Evolutionary conservation across 345 rosid species (phyloP), one percentile per base, ranked within the genome.

Genomic region (Rhodamnia argentea): DNA sequence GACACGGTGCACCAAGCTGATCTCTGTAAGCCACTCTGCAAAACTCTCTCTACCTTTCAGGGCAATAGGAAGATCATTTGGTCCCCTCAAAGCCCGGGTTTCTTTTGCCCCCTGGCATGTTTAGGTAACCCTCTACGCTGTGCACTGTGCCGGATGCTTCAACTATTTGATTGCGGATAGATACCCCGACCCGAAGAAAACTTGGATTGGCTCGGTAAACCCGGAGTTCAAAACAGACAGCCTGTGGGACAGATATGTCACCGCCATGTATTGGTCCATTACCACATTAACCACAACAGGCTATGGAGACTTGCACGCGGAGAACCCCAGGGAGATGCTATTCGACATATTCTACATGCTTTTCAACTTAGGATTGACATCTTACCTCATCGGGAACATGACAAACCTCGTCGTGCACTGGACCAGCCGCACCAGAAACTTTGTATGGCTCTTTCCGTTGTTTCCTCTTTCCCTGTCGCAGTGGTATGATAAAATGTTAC

Each of bases 301-400:
- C 76, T 97, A 97, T 74, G 99, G 99, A 20, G 99, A 97, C 88
- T 90, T 97, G 85, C 99, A 96, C 85, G 92, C 99, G 78, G 93
- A 92, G 90, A 97, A 97, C 88, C 87, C 99, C 24, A 96, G 97
- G 88, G 99, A 97, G 91, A 97, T 97, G 99, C 86, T 97, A 15
- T 97, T 97, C 81, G 98, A 94, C 84, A 95, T 95, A 82, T 94
- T 97, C 88, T 97, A 94, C 91, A 97, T 97, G 99, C 88, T 97
- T 58, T 97, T 97, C 89, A 93, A 95, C 91, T 92, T 97, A 84
- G 99, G 99, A 83, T 89, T 97, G 88, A 97, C 99, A 9, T 89
- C 99, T 87, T 97, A 97, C 91, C 91, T 97, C 83, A 97, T 97
- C 54, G 99, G 99, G 37, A 97, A 97, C 87, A 96, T 97, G 99